Evolutionary conservation across 768 basidiomycete species (phyloP).

Genomic region (Pleurotus tuber-regium): DNA sequence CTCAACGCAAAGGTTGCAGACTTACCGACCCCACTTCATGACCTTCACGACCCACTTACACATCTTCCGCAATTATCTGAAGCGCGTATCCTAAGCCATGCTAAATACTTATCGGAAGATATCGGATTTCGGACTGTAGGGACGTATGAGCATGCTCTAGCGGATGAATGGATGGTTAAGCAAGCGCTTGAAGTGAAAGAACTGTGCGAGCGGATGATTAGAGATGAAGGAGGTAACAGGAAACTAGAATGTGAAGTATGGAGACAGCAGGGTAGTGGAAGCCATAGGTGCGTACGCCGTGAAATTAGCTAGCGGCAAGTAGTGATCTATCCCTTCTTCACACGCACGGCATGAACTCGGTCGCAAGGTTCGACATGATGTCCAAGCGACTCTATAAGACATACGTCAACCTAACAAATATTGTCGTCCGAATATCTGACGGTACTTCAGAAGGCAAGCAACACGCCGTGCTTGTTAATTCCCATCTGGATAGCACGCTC

Average conservation of each 20-base stretch:
- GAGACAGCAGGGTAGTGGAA: slow-evolving; percentile 86
- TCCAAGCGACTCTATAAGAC: slow-evolving; percentile 78
- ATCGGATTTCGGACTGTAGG: slow-evolving; percentile 93
- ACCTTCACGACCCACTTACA: slow-evolving; percentile 58
- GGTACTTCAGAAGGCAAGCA: slow-evolving; percentile 70
- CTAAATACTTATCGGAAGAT: slow-evolving; percentile 73
- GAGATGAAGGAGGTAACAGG: slow-evolving; percentile 35
- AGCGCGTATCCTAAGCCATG: slow-evolving; percentile 57
- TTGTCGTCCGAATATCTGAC: slow-evolving; percentile 83
- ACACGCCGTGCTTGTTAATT: slow-evolving; percentile 83
- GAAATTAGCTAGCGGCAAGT: neutral
- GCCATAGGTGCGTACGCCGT: slow-evolving; percentile 63
- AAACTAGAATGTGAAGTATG: slow-evolving; percentile 90
- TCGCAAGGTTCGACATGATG: slow-evolving; percentile 97
- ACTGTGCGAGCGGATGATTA: slow-evolving; percentile 57
- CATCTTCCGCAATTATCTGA: slow-evolving; percentile 72
- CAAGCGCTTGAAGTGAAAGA: slow-evolving; percentile 60
- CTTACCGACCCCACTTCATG: slow-evolving; percentile 54
- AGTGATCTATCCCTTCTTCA: neutral
- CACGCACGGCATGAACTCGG: too few species aligned
- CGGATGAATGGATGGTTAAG: slow-evolving; percentile 78
- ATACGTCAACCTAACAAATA: slow-evolving; percentile 85
- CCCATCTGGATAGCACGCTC: slow-evolving; percentile 88
- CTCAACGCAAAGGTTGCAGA: slow-evolving; percentile 30
- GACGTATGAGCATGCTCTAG: slow-evolving; percentile 81